phyloP scores from a whole-genome alignment of 148 eudicot genomes.

The Spergularia bocconei region DNA sequence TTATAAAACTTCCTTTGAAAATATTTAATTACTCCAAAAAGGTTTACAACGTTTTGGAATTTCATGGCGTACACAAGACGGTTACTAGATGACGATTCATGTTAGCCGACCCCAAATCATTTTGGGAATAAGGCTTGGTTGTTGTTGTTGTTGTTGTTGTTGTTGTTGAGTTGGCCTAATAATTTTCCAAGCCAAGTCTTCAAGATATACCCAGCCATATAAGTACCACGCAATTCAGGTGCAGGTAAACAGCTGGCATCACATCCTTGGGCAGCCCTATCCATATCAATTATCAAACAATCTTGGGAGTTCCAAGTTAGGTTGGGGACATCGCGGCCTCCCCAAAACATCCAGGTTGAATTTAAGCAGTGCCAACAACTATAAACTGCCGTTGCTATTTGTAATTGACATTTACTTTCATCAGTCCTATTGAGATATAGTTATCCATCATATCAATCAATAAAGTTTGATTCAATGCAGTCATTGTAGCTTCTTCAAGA shows the following conservation, averaged over 20 bases:
- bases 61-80: too few relatives aligned
- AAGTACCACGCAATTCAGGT: neutral
- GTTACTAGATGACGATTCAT: too few relatives aligned
- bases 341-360: neutral
- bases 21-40: too few relatives aligned
- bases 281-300: neutral
- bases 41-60: too few relatives aligned
- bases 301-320: neutral
- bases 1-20: too few relatives aligned
- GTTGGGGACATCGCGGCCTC: neutral
- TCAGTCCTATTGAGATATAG: too few relatives aligned
- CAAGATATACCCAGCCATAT: neutral
- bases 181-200: neutral
- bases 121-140: too few relatives aligned
- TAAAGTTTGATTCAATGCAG: too few relatives aligned
- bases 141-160: too few relatives aligned
- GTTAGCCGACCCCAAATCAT: too few relatives aligned
- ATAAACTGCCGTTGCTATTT: neutral
- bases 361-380: neutral
- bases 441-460: too few relatives aligned
- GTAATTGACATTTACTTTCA: too few relatives aligned
- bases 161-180: neutral
- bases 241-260: neutral
- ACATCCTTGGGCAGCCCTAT: neutral
- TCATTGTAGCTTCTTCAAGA: neutral